These are phyloP conservation scores for Suhomyces vadensis DNA, from an alignment of 805 yeast genomes.

Conservation along the genomic window DNA sequence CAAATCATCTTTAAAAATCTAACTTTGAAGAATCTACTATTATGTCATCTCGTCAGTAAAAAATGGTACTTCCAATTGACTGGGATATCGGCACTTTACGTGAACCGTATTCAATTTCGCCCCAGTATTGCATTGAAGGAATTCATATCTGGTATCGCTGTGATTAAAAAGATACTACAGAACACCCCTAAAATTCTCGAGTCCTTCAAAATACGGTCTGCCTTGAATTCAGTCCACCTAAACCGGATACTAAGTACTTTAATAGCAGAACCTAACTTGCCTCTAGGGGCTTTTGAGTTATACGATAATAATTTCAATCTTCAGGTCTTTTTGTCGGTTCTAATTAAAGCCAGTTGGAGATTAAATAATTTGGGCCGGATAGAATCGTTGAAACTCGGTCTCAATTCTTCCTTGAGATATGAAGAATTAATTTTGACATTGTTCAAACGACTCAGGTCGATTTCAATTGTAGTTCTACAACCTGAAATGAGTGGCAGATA, in stretches of 20 bases:
- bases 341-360: slow-evolving; percentile 30
- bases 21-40: slow-evolving; percentile 21
- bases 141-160: slow-evolving; percentile 28
- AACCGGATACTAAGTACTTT: slow-evolving; percentile 28
- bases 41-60: slow-evolving; percentile 35
- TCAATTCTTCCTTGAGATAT: slow-evolving; percentile 24
- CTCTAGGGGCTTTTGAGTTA: slow-evolving; percentile 27
- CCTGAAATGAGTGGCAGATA: slow-evolving; percentile 18
- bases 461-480: slow-evolving; percentile 25
- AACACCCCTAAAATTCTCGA: slow-evolving; percentile 19
- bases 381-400: slow-evolving; percentile 26
- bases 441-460: slow-evolving; percentile 23
- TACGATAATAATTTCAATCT: slow-evolving; percentile 26
- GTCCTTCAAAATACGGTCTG: slow-evolving; percentile 22
- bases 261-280: slow-evolving; percentile 23
- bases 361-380: slow-evolving; percentile 22
- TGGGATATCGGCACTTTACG: slow-evolving; percentile 28
- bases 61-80: slow-evolving; percentile 33
- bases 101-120: slow-evolving; percentile 22
- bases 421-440: slow-evolving; percentile 22
- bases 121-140: slow-evolving; percentile 28
- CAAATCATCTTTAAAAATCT: slow-evolving; percentile 26
- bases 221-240: slow-evolving; percentile 25
- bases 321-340: slow-evolving; percentile 24
- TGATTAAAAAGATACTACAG: slow-evolving; percentile 26